A percentile compares a stretch with the other conserved stretches of the same genome.
phyloP scores from a whole-genome alignment of 257 asterid species.

The Jacaranda copaia region DNA sequence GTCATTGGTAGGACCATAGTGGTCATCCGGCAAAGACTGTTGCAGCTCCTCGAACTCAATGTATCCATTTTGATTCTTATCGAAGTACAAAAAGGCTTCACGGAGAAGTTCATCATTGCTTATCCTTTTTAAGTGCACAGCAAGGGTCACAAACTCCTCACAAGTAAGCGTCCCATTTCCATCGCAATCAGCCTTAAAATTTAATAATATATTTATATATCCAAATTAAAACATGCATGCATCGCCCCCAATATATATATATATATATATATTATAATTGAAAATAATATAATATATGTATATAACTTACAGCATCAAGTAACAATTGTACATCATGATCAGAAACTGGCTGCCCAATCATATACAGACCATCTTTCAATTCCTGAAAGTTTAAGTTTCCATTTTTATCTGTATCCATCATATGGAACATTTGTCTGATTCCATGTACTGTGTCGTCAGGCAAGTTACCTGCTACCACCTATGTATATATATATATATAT shows the following conservation, averaged over 20 bases:
- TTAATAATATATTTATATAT: neutral
- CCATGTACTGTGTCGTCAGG: conserved; percentile 70
- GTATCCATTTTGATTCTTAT: conserved; percentile 71
- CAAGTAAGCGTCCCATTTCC: conserved; percentile 74
- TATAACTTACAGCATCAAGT: conserved; percentile 84
- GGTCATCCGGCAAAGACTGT: conserved; percentile 62
- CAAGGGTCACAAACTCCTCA: conserved; percentile 76
- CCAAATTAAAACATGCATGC: too few species aligned
- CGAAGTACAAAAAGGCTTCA: conserved; percentile 68
- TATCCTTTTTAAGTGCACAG: conserved; percentile 71
- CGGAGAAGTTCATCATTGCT: conserved; percentile 67
- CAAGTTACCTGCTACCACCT: conserved; percentile 86
- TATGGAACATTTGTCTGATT: conserved; percentile 65
- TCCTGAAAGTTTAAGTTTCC: conserved; percentile 80
- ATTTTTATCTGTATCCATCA: conserved; percentile 86
- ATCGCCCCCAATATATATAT: too few species aligned
- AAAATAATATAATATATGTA: too few species aligned
- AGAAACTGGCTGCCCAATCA: conserved; percentile 63
- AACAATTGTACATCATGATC: conserved; percentile 75
- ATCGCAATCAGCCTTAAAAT: conserved; percentile 66
- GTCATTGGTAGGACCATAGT: conserved; percentile 53
- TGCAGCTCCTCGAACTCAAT: conserved; percentile 84
- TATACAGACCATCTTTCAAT: conserved; percentile 67
- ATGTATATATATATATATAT: neutral
- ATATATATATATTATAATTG: too few species aligned